Base-by-base conservation (phyloP, 345 rosid genomes). In the Trapa bicornis region DNA sequence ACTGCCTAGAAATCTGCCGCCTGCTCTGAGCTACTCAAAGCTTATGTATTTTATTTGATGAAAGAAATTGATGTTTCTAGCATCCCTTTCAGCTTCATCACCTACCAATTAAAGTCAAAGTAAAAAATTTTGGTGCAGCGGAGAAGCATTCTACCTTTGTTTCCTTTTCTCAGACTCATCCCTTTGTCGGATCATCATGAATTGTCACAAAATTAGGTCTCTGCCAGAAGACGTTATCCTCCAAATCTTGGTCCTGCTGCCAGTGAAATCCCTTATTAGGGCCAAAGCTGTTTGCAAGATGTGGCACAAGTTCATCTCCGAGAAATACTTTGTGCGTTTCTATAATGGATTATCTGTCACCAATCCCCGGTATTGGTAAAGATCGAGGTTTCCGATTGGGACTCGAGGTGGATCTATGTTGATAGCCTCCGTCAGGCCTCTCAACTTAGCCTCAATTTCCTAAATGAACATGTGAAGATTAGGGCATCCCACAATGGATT, bases 401-500 rank as follows among this genome's bases (percentile, higher is more conserved):
- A 81, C 65, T 78, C 83, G 36, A 76, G 82, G 68, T 70, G 88
- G 72, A 76, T 89, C 45, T 86, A 85, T 67, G 95, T 90, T 16
- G 94, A 85, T 80, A 77, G 69, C 64, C 29, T 22, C 29, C 74
- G 77, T 74, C 96, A 90, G n/a, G 96, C 88, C 0, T 80, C 85
- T 61, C 90, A 88, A 70, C 76, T 89, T 56, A 82, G 93, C 7
- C 79, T 93, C 64, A 82, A 74, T 79, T 93, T 93, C 73, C 64
- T 93, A 68, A 79, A 78, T 61, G 96, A 82, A 53, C 82, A 94
- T 71, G 90, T 93, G 42, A 84, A 78, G 65, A 80, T 93, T 45
- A 88, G 97, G 75, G 92, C 84, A 12, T 93, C 93, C 0, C 85
- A 94, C 78, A 88, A 90, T 70, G 98, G 98, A 64, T 78, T 88